phyloP scores from a whole-genome alignment of 2,329 filamentous ascomycete species.

The Hypomyces perniciosus region DNA sequence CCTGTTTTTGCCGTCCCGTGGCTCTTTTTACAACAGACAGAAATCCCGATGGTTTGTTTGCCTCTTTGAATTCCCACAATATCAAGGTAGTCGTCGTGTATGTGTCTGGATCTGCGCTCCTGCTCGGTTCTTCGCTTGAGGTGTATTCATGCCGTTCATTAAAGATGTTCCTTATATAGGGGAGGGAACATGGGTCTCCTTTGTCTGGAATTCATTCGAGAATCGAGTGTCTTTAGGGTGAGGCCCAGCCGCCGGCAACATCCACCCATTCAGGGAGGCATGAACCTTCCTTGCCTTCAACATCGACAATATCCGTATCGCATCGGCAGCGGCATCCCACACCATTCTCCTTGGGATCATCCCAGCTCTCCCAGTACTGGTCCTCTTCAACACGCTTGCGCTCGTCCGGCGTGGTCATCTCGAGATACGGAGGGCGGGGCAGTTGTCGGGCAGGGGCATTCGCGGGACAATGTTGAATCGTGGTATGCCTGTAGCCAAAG shows the following conservation, averaged over 20 bases:
- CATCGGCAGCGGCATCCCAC: conserved; percentile 95
- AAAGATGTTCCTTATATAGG: too few relatives aligned
- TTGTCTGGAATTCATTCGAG: not conserved
- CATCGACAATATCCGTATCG: conserved; percentile 94
- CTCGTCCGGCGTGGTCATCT: conserved; percentile 73
- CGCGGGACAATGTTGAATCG: conserved; percentile 95
- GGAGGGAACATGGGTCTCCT: not conserved
- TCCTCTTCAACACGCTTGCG: conserved; percentile 87
- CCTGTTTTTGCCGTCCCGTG: too few relatives aligned
- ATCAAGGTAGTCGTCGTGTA: too few relatives aligned
- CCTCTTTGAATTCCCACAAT: too few relatives aligned
- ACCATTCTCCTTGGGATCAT: conserved; percentile 86
- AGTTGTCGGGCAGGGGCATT: conserved; percentile 89
- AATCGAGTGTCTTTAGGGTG: conserved; percentile 28
- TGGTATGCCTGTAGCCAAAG: conserved; percentile 96
- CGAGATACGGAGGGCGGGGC: conserved; percentile 70
- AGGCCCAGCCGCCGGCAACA: conserved; percentile 87
- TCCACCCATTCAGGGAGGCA: conserved; percentile 96
- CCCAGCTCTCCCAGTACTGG: conserved; percentile 88
- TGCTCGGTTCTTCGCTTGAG: too few relatives aligned
- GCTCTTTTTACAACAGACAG: too few relatives aligned
- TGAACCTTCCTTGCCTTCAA: conserved; percentile 94
- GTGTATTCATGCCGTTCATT: too few relatives aligned
- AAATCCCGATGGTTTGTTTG: too few relatives aligned
- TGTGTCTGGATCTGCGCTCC: too few relatives aligned